Evolutionary conservation across 176 grass and related monocot genomes (phyloP).

Genomic region (Chloris gayana): DNA sequence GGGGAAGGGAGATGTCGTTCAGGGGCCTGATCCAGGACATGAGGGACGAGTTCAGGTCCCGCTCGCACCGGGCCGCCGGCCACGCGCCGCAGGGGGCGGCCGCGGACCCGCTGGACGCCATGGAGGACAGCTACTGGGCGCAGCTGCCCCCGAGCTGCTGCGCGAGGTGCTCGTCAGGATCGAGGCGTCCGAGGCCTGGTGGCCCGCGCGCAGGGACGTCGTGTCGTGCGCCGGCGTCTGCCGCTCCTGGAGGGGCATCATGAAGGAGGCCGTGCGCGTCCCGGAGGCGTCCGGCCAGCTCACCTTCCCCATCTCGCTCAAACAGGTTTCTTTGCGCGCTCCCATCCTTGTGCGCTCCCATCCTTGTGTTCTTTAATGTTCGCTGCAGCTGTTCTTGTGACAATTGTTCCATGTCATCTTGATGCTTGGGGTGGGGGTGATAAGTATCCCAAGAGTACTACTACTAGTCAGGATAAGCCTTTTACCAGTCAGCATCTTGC

Average conservation of each 20-base stretch:
- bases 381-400: not conserved
- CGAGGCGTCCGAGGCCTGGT: constrained; percentile 54
- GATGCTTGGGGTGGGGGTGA: not conserved
- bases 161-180: constrained; percentile 73
- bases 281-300: constrained; percentile 75
- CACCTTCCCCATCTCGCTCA: constrained; percentile 92
- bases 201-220: constrained; percentile 65
- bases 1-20: constrained; percentile 61
- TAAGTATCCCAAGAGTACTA: not conserved
- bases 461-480: not conserved
- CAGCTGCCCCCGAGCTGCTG: constrained; percentile 86
- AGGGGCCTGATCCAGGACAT: constrained; percentile 86
- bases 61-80: constrained; percentile 53
- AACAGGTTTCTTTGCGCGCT: constrained; percentile 63
- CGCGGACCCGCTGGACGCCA: constrained; percentile 27
- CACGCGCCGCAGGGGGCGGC: constrained; percentile 6
- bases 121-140: constrained; percentile 76
- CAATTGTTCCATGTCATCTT: not conserved
- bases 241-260: constrained; percentile 74
- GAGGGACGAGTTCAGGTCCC: constrained; percentile 83
- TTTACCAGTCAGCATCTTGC: not conserved
- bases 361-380: not conserved
- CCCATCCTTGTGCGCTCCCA: not conserved
- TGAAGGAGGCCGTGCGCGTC: constrained; percentile 81
- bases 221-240: constrained; percentile 85